A percentile compares a stretch with the other conserved stretches of the same genome.
These are phyloP conservation scores for Seiridium cupressi DNA, from an alignment of 2,329 filamentous ascomycete species.

Conservation along the genomic window DNA sequence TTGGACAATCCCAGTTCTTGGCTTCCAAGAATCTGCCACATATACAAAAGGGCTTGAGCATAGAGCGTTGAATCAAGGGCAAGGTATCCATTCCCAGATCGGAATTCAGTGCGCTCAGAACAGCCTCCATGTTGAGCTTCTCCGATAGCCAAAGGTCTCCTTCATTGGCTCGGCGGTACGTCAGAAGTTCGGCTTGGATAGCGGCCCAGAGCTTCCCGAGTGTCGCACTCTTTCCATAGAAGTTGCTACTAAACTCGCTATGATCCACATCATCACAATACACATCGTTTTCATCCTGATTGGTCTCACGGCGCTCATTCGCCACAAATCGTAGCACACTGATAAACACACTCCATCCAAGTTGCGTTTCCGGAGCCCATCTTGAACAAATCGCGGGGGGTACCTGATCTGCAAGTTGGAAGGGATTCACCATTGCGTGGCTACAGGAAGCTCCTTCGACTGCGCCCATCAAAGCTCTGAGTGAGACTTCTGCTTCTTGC, in stretches of 20 bases:
- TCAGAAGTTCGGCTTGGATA: not conserved
- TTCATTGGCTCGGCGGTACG: not conserved
- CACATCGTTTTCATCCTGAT: not conserved
- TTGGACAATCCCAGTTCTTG: not conserved
- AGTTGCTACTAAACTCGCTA: not conserved
- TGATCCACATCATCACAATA: too few relatives aligned
- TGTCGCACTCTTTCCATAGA: not conserved
- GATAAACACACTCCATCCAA: not conserved
- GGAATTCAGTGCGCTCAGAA: not conserved
- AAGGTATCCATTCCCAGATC: not conserved
- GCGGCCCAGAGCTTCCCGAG: not conserved
- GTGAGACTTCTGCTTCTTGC: constrained; percentile 21
- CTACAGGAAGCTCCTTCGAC: not conserved
- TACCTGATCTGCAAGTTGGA: not conserved
- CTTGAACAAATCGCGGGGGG: not conserved
- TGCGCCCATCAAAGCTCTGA: constrained; percentile 7
- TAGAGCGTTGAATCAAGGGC: too few relatives aligned
- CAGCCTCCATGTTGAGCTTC: not conserved
- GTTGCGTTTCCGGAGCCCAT: constrained; percentile 9
- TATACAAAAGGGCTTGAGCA: not conserved
- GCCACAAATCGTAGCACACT: not conserved
- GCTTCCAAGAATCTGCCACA: not conserved
- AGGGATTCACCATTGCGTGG: not conserved
- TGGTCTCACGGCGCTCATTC: not conserved
- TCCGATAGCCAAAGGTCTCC: not conserved